A percentile compares a stretch with the other conserved stretches of the same genome.
These are phyloP conservation scores for Trematosphaeria pertusa DNA, from an alignment of 2,329 filamentous ascomycete genomes.

Conservation along the genomic window DNA sequence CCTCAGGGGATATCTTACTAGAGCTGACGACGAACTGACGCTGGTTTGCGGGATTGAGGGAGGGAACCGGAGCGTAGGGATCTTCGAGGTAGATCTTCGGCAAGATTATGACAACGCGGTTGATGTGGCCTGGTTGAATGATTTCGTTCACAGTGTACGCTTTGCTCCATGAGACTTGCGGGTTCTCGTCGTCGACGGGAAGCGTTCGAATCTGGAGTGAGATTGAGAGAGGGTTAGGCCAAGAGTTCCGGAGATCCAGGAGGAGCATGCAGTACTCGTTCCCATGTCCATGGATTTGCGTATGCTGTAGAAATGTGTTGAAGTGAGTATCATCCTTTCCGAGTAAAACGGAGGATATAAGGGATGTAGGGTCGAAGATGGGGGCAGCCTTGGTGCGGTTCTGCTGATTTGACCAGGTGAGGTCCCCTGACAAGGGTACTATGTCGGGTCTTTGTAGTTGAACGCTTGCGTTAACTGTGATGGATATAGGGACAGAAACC, in stretches of 20 bases:
- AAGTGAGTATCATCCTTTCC: constrained; percentile 50
- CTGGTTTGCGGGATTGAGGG: constrained; percentile 79
- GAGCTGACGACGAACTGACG: constrained; percentile 92
- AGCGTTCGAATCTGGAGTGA: constrained; percentile 59
- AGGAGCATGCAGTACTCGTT: constrained; percentile 78
- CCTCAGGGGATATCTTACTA: constrained; percentile 78
- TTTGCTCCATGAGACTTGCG: constrained; percentile 25
- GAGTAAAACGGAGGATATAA: constrained; percentile 10
- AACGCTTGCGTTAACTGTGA: constrained; percentile 91
- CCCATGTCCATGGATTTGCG: constrained; percentile 51
- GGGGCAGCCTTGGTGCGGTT: background rate
- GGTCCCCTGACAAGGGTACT: constrained; percentile 71
- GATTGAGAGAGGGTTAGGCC: constrained; percentile 80
- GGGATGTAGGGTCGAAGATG: constrained; percentile 3
- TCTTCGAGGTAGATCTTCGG: constrained; percentile 78
- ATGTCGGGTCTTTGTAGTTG: constrained; percentile 83
- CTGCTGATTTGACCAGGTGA: constrained; percentile 66
- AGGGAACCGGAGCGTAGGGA: constrained; percentile 78
- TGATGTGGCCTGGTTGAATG: constrained; percentile 68
- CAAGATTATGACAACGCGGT: constrained; percentile 77
- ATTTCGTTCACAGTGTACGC: constrained; percentile 48
- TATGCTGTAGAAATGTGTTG: constrained; percentile 53
- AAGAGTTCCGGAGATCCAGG: constrained; percentile 86
- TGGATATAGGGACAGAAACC: constrained; percentile 77
- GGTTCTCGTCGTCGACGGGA: constrained; percentile 3